Evolutionary conservation across 1,284 basidiomycete genomes (phyloP).

Genomic region (Amylostereum areolatum): DNA sequence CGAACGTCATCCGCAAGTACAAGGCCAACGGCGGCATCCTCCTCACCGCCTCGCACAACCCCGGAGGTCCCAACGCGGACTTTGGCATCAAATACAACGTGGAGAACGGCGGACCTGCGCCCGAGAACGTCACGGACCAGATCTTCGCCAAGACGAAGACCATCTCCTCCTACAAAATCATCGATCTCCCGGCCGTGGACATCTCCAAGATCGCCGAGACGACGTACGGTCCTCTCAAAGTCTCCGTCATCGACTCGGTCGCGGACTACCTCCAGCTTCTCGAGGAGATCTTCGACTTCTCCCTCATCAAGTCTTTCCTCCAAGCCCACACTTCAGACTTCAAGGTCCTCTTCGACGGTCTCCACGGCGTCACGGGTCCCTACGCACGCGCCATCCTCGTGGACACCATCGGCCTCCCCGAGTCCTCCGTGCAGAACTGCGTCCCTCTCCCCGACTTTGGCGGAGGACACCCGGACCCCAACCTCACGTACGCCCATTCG

Average conservation of each 20-base stretch:
- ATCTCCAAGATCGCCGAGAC: constrained; percentile 79
- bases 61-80: constrained; percentile 94
- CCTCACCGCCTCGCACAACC: constrained; percentile 97
- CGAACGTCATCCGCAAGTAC: constrained; percentile 92
- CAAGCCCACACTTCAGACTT: constrained; percentile 63
- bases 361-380: constrained; percentile 96
- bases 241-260: constrained; percentile 94
- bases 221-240: constrained; percentile 77
- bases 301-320: constrained; percentile 88
- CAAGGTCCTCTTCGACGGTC: constrained; percentile 91
- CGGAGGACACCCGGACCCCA: constrained; percentile 96
- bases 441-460: constrained; percentile 91
- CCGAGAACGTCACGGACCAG: constrained; percentile 90
- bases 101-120: constrained; percentile 94
- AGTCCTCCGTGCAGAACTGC: constrained; percentile 87
- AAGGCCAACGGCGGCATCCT: constrained; percentile 97
- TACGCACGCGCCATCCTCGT: constrained; percentile 91
- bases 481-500: constrained; percentile 94
- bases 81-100: constrained; percentile 99
- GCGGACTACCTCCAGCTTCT: constrained; percentile 84
- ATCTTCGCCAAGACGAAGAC: constrained; percentile 91
- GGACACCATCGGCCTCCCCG: constrained; percentile 76
- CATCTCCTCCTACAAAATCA: constrained; percentile 81
- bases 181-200: constrained; percentile 65
- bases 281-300: constrained; percentile 91